Conservation (phyloP, 2,329 filamentous ascomycete species). For the Claviceps citrina region DNA sequence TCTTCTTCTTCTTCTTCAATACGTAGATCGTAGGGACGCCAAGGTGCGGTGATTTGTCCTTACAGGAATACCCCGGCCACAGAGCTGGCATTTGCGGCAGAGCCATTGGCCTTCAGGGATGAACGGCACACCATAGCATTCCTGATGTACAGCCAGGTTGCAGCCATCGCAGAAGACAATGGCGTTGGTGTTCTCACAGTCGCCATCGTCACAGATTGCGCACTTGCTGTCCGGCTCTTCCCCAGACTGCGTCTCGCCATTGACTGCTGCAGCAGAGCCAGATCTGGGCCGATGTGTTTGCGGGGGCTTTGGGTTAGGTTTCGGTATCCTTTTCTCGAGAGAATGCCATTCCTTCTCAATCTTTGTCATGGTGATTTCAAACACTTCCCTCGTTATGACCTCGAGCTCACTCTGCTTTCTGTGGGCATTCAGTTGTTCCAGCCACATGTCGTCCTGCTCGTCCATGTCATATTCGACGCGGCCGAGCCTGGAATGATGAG, state of each 20-base stretch:
- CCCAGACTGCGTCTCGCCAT: slow-evolving; percentile 67
- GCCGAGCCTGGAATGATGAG: slow-evolving; percentile 37
- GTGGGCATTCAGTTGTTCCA: slow-evolving; percentile 67
- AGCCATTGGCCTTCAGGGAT: slow-evolving; percentile 98
- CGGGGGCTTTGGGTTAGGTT: slow-evolving; percentile 88
- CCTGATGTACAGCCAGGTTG: slow-evolving; percentile 92
- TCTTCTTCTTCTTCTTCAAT: too few species aligned
- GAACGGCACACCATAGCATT: slow-evolving; percentile 96
- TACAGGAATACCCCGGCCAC: slow-evolving; percentile 77
- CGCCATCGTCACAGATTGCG: slow-evolving; percentile 95
- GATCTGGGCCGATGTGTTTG: slow-evolving; percentile 87
- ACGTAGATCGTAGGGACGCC: too few species aligned
- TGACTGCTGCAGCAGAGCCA: slow-evolving; percentile 86
- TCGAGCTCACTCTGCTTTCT: slow-evolving; percentile 62
- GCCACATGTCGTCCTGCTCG: slow-evolving; percentile 94
- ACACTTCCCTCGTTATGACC: slow-evolving; percentile 78
- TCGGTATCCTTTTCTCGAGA: slow-evolving; percentile 89
- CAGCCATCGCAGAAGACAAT: slow-evolving; percentile 99
- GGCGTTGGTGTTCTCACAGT: slow-evolving; percentile 97
- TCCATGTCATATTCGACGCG: slow-evolving; percentile 99
- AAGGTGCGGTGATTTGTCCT: too few species aligned
- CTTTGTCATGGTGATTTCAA: slow-evolving; percentile 96
- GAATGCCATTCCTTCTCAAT: slow-evolving; percentile 98
- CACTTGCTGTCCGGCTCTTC: slow-evolving; percentile 97
- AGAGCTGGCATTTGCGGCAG: slow-evolving; percentile 89